Percentiles rank a stretch among this genome's conserved stretches.
Conservation (phyloP, 306 rosid genomes). For the Pterocarpus santalinus region DNA sequence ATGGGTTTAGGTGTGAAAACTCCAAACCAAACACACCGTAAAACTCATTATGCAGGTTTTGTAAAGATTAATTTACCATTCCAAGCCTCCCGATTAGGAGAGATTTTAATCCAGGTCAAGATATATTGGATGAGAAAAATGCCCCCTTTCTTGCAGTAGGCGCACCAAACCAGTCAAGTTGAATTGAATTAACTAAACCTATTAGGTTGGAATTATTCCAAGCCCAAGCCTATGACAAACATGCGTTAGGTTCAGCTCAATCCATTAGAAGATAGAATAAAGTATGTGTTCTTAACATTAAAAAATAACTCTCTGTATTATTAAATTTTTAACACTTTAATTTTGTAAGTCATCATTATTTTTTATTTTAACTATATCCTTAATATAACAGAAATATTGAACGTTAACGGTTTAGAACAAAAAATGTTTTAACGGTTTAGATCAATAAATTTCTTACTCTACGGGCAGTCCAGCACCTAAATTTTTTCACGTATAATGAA, state of each 20-base stretch:
- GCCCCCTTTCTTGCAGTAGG: not conserved
- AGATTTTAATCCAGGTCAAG: not conserved
- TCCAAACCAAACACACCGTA: no score
- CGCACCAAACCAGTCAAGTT: not conserved
- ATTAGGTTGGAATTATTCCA: conserved; percentile 1
- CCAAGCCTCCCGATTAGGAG: not conserved
- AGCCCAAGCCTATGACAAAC: not conserved
- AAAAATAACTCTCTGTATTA: no score
- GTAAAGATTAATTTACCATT: not conserved
- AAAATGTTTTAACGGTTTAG: no score
- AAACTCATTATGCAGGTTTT: not conserved
- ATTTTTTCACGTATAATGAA: no score
- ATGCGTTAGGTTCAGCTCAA: not conserved
- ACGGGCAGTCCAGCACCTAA: no score
- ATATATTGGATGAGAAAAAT: not conserved
- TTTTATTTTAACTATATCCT: no score
- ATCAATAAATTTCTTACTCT: no score
- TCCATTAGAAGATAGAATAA: not conserved
- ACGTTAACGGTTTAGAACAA: no score
- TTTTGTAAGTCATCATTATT: no score
- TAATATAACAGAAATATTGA: no score
- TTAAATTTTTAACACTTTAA: no score
- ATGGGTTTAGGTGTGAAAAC: no score
- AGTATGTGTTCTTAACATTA: not conserved
- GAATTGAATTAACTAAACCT: not conserved